Base-by-base conservation (phyloP, 768 basidiomycete species). In the Mrakia blollopis region DNA sequence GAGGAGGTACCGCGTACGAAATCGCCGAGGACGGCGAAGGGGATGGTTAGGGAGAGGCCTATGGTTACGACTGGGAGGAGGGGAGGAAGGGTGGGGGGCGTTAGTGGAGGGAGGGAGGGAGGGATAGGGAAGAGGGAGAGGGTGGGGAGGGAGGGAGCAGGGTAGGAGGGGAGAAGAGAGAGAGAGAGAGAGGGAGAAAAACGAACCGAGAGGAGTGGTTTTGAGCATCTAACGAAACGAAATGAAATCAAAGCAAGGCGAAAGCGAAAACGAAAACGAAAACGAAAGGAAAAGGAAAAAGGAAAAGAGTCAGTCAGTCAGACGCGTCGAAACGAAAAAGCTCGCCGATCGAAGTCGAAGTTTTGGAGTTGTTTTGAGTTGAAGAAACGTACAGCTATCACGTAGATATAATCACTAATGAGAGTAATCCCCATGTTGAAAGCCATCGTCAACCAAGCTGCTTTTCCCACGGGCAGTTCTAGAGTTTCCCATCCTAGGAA, bases 41-140 rank as follows among this genome's bases (percentile, higher is more conserved):
- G 73, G 82, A 98, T 97, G 0, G 97, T 97, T 21, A 98, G 87
- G 75, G 91, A 93, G 13, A 98, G 87, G 37, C 96, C 96, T 74
- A 96, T 98, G 25, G 92, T 95, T 28, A 97, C 92, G 81, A 74
- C 28, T 77, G 82, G 78, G 47, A 0, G 96, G 96, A 1, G 94
- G n/a, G 25, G n/a, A 23, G 3, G 94, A 93, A 81, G 39, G 23
- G 44, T 44, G 54, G 44, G 23, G 61, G 18, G 10, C 41, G 52
- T 41, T 25, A 60, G 72, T 62, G 3, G 16, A 65, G 47, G 32
- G 65, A 68, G 4, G 50, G 28, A 75, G 14, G 21, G 25, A 28
- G 6, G 21, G 28, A n/a, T 23, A 32, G 39, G 28, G 57, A 37
- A 30, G 54, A 8, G 5, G 21, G 23, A 21, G 47, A 44, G n/a